A percentile compares a stretch with the other conserved stretches of the same genome.
Conservation (phyloP, 2,329 filamentous ascomycete species). For the Orbilia blumenaviensis region DNA sequence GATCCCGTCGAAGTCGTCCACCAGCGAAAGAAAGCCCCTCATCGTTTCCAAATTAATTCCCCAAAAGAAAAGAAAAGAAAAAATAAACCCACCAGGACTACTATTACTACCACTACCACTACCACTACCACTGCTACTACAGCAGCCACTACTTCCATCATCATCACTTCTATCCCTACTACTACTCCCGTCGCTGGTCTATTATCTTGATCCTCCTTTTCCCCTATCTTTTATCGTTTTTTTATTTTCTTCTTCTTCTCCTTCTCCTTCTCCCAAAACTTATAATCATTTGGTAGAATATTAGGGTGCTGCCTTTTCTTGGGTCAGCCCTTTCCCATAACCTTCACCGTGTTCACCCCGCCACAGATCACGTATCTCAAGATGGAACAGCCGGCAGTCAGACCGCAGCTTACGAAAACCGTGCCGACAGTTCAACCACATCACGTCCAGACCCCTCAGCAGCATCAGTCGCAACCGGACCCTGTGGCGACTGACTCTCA, state of each 20-base stretch:
- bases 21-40: conserved; percentile 43
- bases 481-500: conserved; percentile 27
- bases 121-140: background rate
- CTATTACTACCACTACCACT: background rate
- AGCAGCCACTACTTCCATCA: background rate
- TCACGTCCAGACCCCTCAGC: conserved; percentile 36
- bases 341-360: conserved; percentile 54
- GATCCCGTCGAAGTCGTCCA: too few species aligned
- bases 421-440: conserved; percentile 52
- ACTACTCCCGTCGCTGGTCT: too few species aligned
- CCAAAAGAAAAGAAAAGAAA: too few species aligned
- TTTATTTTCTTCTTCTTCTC: background rate
- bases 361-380: conserved; percentile 54
- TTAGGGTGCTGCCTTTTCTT: conserved; percentile 49
- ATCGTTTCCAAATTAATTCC: background rate
- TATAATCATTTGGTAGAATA: conserved; percentile 35
- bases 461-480: conserved; percentile 28
- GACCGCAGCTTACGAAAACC: conserved; percentile 54
- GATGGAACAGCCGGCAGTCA: conserved; percentile 54
- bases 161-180: background rate
- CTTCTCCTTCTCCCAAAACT: conserved; percentile 10
- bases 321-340: conserved; percentile 38
- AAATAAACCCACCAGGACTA: too few species aligned
- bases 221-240: background rate
- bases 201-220: background rate